These are phyloP conservation scores for Fragaria vesca DNA, from an alignment of 306 rosid genomes.

Conservation along the genomic window DNA sequence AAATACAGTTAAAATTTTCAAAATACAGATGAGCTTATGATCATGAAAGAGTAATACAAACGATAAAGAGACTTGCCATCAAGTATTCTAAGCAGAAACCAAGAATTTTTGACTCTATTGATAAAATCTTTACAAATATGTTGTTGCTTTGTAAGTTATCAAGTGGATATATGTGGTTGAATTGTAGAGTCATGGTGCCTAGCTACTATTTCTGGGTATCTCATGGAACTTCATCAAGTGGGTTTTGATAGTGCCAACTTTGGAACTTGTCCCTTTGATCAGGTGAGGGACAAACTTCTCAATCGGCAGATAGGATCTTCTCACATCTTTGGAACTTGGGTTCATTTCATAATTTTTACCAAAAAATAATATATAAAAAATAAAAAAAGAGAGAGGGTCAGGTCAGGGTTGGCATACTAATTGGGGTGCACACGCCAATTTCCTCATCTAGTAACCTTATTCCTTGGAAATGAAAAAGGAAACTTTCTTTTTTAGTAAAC, in stretches of 20 bases:
- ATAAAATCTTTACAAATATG: not conserved
- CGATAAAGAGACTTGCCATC: not conserved
- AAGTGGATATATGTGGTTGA: not conserved
- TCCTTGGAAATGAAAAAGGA: slow-evolving; percentile 18
- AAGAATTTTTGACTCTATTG: not conserved
- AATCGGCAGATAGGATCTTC: not conserved
- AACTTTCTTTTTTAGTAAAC: slow-evolving; percentile 5
- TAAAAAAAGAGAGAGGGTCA: not conserved
- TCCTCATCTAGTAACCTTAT: slow-evolving; percentile 65
- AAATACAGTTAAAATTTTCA: not conserved
- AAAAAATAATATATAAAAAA: too few relatives aligned
- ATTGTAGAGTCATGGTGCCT: not conserved
- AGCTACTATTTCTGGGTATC: not conserved
- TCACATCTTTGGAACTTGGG: not conserved
- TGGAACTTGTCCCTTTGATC: slow-evolving; percentile 2
- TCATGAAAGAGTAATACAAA: too few relatives aligned
- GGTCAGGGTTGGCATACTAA: not conserved
- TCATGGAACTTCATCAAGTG: slow-evolving; percentile 1
- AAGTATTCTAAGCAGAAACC: not conserved
- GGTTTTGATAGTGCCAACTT: slow-evolving; percentile 10
- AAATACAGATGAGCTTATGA: accelerated
- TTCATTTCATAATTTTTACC: not conserved
- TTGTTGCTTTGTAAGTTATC: not conserved
- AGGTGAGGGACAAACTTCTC: slow-evolving; percentile 14
- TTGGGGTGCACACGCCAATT: slow-evolving; percentile 13